Percentiles rank a stretch among this genome's conserved stretches.
These are phyloP conservation scores for Rhododendron mucronatum DNA, from an alignment of 148 eudicot genomes.

Conservation along the genomic window DNA sequence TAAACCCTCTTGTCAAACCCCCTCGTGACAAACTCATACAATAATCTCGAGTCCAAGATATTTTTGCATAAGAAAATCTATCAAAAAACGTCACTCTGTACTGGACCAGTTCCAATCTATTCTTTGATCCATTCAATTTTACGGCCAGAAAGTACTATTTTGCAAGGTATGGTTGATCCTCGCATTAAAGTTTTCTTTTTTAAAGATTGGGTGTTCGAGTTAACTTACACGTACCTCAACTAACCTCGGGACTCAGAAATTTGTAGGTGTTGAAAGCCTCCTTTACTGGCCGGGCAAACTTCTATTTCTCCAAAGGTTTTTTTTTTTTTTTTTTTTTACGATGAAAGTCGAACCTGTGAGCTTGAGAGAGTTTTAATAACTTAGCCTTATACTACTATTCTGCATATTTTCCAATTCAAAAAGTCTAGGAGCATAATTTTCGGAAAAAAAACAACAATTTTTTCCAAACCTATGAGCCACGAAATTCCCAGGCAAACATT, in stretches of 20 bases:
- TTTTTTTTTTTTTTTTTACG: rapidly evolving
- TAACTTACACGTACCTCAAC: too few species aligned
- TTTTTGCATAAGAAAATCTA: neutral
- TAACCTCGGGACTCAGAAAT: too few species aligned
- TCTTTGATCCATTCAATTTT: neutral
- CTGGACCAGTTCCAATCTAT: neutral
- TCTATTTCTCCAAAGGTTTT: too few species aligned
- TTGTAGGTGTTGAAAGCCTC: too few species aligned
- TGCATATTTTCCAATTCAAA: neutral
- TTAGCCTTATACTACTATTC: neutral
- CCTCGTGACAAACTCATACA: neutral
- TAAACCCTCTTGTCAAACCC: neutral
- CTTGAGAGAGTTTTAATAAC: too few species aligned
- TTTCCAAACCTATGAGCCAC: neutral
- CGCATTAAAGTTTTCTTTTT: too few species aligned
- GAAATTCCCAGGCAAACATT: neutral
- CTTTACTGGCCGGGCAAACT: too few species aligned
- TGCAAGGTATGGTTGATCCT: neutral
- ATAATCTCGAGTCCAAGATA: neutral
- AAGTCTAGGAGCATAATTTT: neutral
- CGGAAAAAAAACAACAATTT: too few species aligned
- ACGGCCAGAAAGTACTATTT: neutral
- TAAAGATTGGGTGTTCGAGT: too few species aligned
- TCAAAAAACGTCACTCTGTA: neutral
- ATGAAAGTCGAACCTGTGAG: neutral